Conservation (phyloP, 495 filamentous ascomycete genomes). For the Amorphotheca resinae region DNA sequence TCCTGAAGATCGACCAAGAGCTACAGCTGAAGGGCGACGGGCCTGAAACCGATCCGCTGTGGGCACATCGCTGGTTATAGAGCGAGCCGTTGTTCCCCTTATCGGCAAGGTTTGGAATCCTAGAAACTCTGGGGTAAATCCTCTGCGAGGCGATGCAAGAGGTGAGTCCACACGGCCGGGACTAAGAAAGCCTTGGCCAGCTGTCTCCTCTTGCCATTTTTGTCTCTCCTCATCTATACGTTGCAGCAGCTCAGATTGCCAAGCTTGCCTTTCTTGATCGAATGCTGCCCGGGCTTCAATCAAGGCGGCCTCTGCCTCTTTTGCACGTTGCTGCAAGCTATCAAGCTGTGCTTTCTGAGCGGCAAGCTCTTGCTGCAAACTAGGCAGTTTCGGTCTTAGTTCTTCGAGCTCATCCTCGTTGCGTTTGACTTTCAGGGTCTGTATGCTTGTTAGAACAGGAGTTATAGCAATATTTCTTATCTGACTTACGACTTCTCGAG, state of each 20-base stretch:
- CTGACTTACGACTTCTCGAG: constrained; percentile 63
- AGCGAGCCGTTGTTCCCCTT: constrained; percentile 16
- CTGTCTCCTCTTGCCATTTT: constrained; percentile 56
- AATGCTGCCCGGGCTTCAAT: constrained; percentile 46
- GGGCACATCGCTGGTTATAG: constrained; percentile 15
- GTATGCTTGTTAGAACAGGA: constrained; percentile 6
- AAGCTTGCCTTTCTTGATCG: constrained; percentile 55
- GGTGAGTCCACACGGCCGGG: constrained; percentile 35
- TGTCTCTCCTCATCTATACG: constrained; percentile 59
- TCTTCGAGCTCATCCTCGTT: constrained; percentile 76
- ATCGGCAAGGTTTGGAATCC: constrained; percentile 19
- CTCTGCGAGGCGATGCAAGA: constrained; percentile 31
- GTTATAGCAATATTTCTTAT: not conserved
- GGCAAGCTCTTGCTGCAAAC: constrained; percentile 39
- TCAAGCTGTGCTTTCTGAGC: constrained; percentile 53
- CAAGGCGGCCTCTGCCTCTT: constrained; percentile 52
- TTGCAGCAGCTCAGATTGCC: constrained; percentile 47
- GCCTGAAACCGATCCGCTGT: constrained; percentile 4
- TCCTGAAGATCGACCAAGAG: constrained; percentile 10
- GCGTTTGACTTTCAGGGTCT: constrained; percentile 65
- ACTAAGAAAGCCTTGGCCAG: constrained; percentile 13
- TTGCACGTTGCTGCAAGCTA: constrained; percentile 46
- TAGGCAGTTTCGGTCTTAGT: constrained; percentile 48
- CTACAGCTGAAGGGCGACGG: constrained; percentile 11
- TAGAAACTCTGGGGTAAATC: constrained; percentile 17